Evolutionary conservation across 257 asterid species (phyloP), one percentile per base, ranked within the genome.

Genomic region (Nicotiana otophora): DNA sequence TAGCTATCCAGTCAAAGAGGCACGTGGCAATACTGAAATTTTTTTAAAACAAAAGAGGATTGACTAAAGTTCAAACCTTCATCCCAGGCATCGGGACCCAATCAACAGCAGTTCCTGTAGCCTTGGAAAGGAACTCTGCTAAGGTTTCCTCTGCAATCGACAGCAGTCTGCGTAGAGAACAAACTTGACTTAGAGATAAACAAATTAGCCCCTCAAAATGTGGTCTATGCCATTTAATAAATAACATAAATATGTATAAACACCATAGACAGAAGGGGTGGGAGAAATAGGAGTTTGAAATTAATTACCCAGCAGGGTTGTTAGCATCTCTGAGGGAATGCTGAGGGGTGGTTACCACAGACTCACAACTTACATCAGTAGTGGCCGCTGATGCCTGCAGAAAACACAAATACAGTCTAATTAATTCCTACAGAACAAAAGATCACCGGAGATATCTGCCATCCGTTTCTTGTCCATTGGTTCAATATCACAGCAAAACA

Each of bases 21-120:
- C 80, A 48, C 34, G 62, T 58, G 48, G 76, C 68, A 39, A 17
- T 20, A 62, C 55, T 12, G 70, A 79, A 19, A 30, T 57, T 39
- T 57, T 57, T 31, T n/a, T 53, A 51, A 83, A 70, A 4, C 16
- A 14, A 34, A 70, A 26, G 30, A 31, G 28, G 64, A 80, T 55
- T 14, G 31, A 54, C 77, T 65, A 51, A 33, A 77, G 5, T 19
- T 39, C 81, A 67, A 14, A 96, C 99, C 99, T 96, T 96, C 99
- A 96, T 96, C 93, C 99, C 99, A 91, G 99, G 99, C 98, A 96
- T 92, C 90, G 95, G 99, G 86, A 96, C 98, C 99, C 99, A 96
- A 93, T 94, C 98, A 65, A 96, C 97, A 89, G 99, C 98, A 87
- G 98, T 96, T 91, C 99, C 99, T 78, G 98, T 96, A 89, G 99